Evolutionary conservation across 371 early-diverging fungal species (phyloP), one percentile per base, ranked within the genome.

Genomic region (Rhizopus delemar): DNA sequence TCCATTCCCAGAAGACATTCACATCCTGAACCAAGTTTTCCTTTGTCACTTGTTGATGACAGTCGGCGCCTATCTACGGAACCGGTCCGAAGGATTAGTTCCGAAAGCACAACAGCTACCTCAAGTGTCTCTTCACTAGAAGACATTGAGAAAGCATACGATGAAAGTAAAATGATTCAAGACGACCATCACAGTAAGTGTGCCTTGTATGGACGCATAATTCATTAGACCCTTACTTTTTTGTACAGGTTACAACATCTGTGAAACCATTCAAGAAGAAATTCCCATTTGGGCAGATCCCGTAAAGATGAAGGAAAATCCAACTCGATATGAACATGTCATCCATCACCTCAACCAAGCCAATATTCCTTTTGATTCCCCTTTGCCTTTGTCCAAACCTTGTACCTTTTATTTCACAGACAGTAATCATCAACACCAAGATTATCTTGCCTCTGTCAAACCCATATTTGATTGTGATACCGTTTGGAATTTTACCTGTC

Each of bases 1-100:
- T 93, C 51, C 29, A 13, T 83, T 88, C 13, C 66, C 86, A 60
- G 73, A 82, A 45, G 88, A 90, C 51, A 73, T 80, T 43, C 85
- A 78, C 46, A 79, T 77, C 71, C 69, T 92, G 41, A 82, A 75
- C 53, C 68, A 78, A 59, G 74, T 86, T 46, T 79, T 90, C 34
- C 77, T 1, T 43, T 16, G 32, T 12, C 13, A 15, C 16, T 3
- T 22, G 22, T 28, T n/a, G 33, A 54, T 32, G 48, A 56, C 32
- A 5, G 29, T n/a, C 41, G 63, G 33, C 57, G 57, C 45, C 35
- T 50, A 4, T 64, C 64, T 13, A 59, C 64, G 53, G 64, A 64
- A 59, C 38, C 54, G 54, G 50, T 64, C 64, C 64, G 64, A 54
- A 41, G 64, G 35, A 59, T 64, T 55, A 64, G 64, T 15, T 59